A percentile compares a stretch with the other conserved stretches of the same genome.
phyloP scores from a whole-genome alignment of 352 stramenopile genomes.

The Phytopythium kandeliae region DNA sequence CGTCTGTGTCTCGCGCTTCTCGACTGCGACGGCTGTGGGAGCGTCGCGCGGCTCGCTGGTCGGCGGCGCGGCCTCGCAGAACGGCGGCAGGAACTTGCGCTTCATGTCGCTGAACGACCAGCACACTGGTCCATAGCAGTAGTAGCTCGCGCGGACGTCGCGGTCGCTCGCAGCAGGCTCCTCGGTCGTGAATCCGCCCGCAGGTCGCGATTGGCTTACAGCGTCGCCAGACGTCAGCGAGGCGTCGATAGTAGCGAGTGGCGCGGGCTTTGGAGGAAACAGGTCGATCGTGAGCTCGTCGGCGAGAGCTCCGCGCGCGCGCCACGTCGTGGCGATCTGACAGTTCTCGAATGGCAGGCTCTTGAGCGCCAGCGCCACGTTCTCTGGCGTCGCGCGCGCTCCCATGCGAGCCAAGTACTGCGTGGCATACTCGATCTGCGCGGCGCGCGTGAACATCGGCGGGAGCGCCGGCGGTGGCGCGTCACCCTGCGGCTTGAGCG shows the following conservation, averaged over 20 bases:
- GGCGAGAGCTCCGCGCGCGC: slow-evolving; percentile 41
- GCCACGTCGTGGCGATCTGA: slow-evolving; percentile 49
- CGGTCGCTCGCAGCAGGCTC: not conserved
- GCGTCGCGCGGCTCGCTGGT: slow-evolving; percentile 25
- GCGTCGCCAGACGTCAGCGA: not conserved
- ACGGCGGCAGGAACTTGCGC: slow-evolving; percentile 56
- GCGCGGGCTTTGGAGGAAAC: slow-evolving; percentile 17
- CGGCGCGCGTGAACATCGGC: slow-evolving; percentile 27
- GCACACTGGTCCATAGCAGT: slow-evolving; percentile 39
- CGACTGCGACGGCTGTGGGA: slow-evolving; percentile 34
- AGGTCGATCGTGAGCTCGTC: slow-evolving; percentile 53
- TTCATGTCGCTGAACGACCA: slow-evolving; percentile 77
- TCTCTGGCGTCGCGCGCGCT: slow-evolving; percentile 35
- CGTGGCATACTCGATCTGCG: slow-evolving; percentile 67
- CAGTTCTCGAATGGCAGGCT: slow-evolving; percentile 63
- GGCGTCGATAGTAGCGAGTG: not conserved
- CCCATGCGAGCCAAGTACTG: slow-evolving; percentile 66
- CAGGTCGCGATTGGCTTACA: too few species aligned
- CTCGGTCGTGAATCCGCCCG: too few species aligned
- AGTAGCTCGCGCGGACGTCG: slow-evolving; percentile 16
- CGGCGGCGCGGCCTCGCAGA: slow-evolving; percentile 32
- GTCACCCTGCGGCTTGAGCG: slow-evolving; percentile 33
- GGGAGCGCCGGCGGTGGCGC: slow-evolving; percentile 30
- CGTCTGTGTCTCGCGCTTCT: not conserved
- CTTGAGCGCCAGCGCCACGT: slow-evolving; percentile 57